phyloP scores from a whole-genome alignment of 2,329 filamentous ascomycete species.

The Amylocarpus encephaloides region DNA sequence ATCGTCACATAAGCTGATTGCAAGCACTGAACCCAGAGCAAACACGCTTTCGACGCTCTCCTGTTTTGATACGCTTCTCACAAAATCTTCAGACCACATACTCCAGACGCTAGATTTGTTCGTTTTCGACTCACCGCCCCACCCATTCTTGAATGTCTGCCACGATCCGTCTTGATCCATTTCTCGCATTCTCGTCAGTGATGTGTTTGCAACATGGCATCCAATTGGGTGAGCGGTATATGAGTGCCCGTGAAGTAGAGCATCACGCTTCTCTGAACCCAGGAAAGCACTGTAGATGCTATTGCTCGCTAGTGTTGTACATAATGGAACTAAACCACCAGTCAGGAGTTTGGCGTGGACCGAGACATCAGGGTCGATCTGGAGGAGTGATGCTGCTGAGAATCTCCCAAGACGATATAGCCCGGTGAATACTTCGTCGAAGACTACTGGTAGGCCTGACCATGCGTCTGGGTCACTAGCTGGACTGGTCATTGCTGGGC shows the following conservation, averaged over 20 bases:
- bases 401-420: slow-evolving; percentile 74
- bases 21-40: slow-evolving; percentile 68
- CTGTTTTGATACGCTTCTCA: slow-evolving; percentile 51
- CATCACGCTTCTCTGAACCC: slow-evolving; percentile 68
- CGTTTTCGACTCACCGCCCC: slow-evolving; percentile 28
- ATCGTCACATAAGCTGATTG: slow-evolving; percentile 48
- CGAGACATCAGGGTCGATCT: slow-evolving; percentile 63
- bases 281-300: slow-evolving; percentile 67
- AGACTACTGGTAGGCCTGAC: slow-evolving; percentile 71
- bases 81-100: slow-evolving; percentile 58
- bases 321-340: slow-evolving; percentile 71
- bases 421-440: slow-evolving; percentile 85
- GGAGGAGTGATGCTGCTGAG: slow-evolving; percentile 63
- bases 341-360: slow-evolving; percentile 82
- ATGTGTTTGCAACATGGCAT: slow-evolving; percentile 69
- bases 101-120: slow-evolving; percentile 48
- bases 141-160: slow-evolving; percentile 47
- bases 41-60: slow-evolving; percentile 57
- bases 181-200: slow-evolving; percentile 50
- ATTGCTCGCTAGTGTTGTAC: slow-evolving; percentile 67
- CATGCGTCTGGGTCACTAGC: slow-evolving; percentile 39
- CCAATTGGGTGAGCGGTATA: slow-evolving; percentile 82
- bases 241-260: slow-evolving; percentile 76
- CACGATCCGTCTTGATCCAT: slow-evolving; percentile 53
- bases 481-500: slow-evolving; percentile 2